These are phyloP conservation scores for Cladosporium sp. DNA, from an alignment of 2,329 filamentous ascomycete species.

Conservation along the genomic window DNA sequence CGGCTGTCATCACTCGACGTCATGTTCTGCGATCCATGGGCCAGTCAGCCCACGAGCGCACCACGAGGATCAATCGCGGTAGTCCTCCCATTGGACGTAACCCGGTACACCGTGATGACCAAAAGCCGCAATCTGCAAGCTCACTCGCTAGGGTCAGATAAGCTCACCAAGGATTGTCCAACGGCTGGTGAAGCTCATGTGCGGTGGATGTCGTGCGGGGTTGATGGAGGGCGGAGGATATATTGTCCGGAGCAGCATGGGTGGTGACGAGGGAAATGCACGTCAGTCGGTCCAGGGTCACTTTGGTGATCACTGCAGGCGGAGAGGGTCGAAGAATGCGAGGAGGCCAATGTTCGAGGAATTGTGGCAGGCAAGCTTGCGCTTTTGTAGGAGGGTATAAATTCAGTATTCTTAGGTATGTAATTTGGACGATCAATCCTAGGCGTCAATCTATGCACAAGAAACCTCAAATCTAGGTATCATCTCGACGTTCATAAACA, in stretches of 20 bases:
- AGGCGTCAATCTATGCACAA: not conserved
- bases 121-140: not conserved
- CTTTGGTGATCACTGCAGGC: no score
- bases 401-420: not conserved
- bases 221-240: slow-evolving; percentile 1
- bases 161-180: slow-evolving; percentile 13
- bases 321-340: no score
- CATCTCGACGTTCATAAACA: not conserved
- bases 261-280: not conserved
- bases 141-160: slow-evolving; percentile 4
- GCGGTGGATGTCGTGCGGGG: slow-evolving; percentile 12
- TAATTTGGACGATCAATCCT: not conserved
- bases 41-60: not conserved
- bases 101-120: not conserved
- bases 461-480: not conserved
- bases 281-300: no score
- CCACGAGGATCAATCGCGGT: no score
- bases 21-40: not conserved
- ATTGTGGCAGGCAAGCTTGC: not conserved
- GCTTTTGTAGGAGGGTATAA: not conserved
- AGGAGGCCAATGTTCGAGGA: not conserved
- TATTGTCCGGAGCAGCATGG: not conserved
- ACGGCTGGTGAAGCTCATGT: not conserved
- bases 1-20: not conserved
- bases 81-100: not conserved